These are phyloP conservation scores for Ceratopteris richardii DNA, from an alignment of 75 land plant genomes.

Conservation along the genomic window DNA sequence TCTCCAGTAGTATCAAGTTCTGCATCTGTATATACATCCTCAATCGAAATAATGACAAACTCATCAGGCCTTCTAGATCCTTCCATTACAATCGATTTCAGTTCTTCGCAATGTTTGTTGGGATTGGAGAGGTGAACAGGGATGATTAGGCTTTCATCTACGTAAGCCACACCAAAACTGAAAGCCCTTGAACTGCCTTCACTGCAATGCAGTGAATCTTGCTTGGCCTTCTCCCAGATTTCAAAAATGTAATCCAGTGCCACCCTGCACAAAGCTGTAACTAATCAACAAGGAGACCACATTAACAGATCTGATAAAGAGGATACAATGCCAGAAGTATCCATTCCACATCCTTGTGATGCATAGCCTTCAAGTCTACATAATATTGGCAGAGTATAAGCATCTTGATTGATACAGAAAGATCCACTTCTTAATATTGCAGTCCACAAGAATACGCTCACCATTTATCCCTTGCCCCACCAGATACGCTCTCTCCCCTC, in stretches of 20 bases:
- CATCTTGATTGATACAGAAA: no score
- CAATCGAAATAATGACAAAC: slow-evolving; percentile 47
- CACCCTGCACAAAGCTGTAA: slow-evolving; percentile 43
- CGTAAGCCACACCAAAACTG: slow-evolving; percentile 75
- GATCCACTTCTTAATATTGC: no score
- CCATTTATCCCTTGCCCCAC: no score
- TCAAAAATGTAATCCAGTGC: slow-evolving; percentile 78
- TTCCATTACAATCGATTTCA: slow-evolving; percentile 44
- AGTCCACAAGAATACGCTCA: no score
- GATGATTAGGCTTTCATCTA: slow-evolving; percentile 50
- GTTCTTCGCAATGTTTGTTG: slow-evolving; percentile 25
- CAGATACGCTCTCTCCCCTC: no score
- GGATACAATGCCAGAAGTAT: no score
- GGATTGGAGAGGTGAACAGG: slow-evolving; percentile 17
- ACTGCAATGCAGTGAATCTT: slow-evolving; percentile 65
- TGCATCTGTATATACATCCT: slow-evolving; percentile 38
- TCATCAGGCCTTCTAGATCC: slow-evolving; percentile 36
- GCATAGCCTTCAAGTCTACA: no score
- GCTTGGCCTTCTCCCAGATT: slow-evolving; percentile 65
- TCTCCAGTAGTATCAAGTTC: slow-evolving; percentile 5
- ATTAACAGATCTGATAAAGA: no score
- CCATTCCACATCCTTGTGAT: no score
- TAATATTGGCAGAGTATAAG: no score
- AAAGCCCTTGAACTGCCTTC: slow-evolving; percentile 58
- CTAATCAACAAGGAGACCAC: slow-evolving; percentile 3